Evolutionary conservation across 2,329 filamentous ascomycete genomes (phyloP).

Genomic region (Nakataea oryzae): DNA sequence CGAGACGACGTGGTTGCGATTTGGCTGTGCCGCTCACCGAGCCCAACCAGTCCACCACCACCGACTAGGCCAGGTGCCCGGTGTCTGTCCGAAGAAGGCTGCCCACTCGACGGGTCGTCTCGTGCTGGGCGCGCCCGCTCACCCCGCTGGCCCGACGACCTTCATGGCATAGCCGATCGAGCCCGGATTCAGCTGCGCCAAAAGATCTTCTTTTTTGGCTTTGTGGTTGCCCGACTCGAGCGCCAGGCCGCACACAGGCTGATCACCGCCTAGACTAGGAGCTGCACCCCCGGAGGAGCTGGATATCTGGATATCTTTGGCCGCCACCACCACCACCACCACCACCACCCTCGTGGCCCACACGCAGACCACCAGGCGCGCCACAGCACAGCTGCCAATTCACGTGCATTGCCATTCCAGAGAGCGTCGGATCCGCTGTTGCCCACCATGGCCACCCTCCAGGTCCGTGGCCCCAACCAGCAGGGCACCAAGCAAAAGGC

Average conservation of each 20-base stretch:
- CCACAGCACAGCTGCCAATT: neutral
- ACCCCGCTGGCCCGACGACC: neutral
- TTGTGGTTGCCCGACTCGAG: neutral
- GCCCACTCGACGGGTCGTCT: neutral
- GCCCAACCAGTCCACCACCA: neutral
- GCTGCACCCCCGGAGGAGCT: neutral
- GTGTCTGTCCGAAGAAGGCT: neutral
- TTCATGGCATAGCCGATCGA: neutral
- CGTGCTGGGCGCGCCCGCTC: neutral
- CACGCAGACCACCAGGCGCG: neutral
- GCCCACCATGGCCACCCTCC: slow-evolving; percentile 17
- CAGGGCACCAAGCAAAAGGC: slow-evolving; percentile 29
- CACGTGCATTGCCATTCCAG: neutral
- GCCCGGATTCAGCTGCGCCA: neutral
- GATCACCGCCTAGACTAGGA: neutral
- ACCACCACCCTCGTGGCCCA: neutral
- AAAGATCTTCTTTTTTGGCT: neutral
- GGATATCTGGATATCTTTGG: neutral
- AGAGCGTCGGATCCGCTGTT: neutral
- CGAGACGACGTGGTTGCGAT: neutral
- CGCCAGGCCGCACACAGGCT: neutral
- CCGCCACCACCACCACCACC: neutral
- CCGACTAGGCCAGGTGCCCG: neutral
- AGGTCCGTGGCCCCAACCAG: slow-evolving; percentile 18
- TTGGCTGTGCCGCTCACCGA: neutral